These are phyloP conservation scores for Sporothrix luriei DNA, from an alignment of 2,329 filamentous ascomycete species.

Conservation along the genomic window DNA sequence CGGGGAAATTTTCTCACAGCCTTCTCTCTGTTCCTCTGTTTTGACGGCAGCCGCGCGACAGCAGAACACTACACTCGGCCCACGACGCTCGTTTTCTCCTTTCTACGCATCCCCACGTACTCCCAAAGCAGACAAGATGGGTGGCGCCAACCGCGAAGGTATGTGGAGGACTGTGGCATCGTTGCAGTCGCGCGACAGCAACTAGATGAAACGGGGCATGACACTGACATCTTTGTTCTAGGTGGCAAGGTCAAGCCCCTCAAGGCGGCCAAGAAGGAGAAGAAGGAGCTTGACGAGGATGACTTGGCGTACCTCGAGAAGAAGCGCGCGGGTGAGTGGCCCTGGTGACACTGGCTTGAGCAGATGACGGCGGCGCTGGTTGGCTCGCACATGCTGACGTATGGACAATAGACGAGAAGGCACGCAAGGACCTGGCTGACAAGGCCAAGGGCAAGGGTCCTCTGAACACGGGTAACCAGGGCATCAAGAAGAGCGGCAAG, in stretches of 20 bases:
- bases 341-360: neutral
- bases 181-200: neutral
- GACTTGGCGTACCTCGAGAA: slow-evolving; percentile 81
- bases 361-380: neutral
- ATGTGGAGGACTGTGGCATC: slow-evolving; percentile 23
- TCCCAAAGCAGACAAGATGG: slow-evolving; percentile 53
- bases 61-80: neutral
- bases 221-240: slow-evolving; percentile 44
- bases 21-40: slow-evolving; percentile 15
- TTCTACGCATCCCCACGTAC: neutral
- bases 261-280: slow-evolving; percentile 85
- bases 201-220: neutral
- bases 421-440: slow-evolving; percentile 78
- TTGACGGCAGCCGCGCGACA: slow-evolving; percentile 21
- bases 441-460: slow-evolving; percentile 88
- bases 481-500: slow-evolving; percentile 98
- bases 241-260: slow-evolving; percentile 82
- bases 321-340: slow-evolving; percentile 73
- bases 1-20: slow-evolving; percentile 30
- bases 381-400: neutral
- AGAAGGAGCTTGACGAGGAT: slow-evolving; percentile 83
- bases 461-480: slow-evolving; percentile 78
- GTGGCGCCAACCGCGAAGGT: slow-evolving; percentile 69
- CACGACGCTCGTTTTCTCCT: neutral
- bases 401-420: slow-evolving; percentile 68